These are phyloP conservation scores for Sorghum bicolor DNA, from an alignment of 176 grass and related monocot genomes.

Conservation along the genomic window Sorghum_bicolor_NCBIv3 NC_012878.2:49733001-49733500, in stretches of 20 bases:
- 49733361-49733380: conserved; percentile 95
- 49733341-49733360: conserved; percentile 85
- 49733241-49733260: conserved; percentile 61
- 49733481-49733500: conserved; percentile 60
- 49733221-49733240: conserved; percentile 74
- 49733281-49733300: conserved; percentile 62
- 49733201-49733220: conserved; percentile 57
- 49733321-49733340: conserved; percentile 88
- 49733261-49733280: conserved; percentile 68
- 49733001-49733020: not conserved
- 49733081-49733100: conserved; percentile 3
- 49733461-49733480: conserved; percentile 55
- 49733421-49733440: conserved; percentile 52
- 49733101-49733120: conserved; percentile 23
- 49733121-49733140: conserved; percentile 80
- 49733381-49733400: conserved; percentile 80
- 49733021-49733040: not conserved
- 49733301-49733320: conserved; percentile 72
- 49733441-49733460: conserved; percentile 56
- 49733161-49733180: conserved; percentile 74
- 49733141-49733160: conserved; percentile 60
- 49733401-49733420: conserved; percentile 67
- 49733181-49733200: conserved; percentile 53
- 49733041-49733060: not conserved
- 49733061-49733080: not conserved